Evolutionary conservation across 2,329 filamentous ascomycete genomes (phyloP).

Genomic region (Mariannaea elegans): DNA sequence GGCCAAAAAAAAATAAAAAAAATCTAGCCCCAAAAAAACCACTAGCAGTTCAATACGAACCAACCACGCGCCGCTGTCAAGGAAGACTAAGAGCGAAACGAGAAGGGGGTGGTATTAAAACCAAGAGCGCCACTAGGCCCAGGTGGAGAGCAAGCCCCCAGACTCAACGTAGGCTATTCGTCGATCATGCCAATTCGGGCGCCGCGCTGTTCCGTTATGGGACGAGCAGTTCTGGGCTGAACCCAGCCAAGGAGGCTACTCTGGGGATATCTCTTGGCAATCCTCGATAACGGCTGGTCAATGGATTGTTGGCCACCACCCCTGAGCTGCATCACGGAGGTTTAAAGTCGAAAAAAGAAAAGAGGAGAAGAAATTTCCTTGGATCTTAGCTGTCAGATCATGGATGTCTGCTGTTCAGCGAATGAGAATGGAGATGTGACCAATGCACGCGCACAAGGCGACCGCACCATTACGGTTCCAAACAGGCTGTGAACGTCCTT

Average conservation of each 20-base stretch:
- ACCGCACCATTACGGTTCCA: slow-evolving; percentile 16
- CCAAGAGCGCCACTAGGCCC: background rate
- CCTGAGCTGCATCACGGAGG: slow-evolving; percentile 25
- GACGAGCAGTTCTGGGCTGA: slow-evolving; percentile 26
- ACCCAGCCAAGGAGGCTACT: slow-evolving; percentile 28
- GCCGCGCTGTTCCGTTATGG: slow-evolving; percentile 30
- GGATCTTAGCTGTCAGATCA: slow-evolving; percentile 38
- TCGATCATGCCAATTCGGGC: slow-evolving; percentile 37
- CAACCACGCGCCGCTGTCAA: background rate
- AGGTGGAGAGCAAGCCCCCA: slow-evolving; percentile 1
- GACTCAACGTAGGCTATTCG: slow-evolving; percentile 27
- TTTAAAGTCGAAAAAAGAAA: slow-evolving; percentile 18
- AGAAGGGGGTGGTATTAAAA: slow-evolving; percentile 32
- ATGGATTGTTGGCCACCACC: slow-evolving; percentile 21
- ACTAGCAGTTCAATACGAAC: no score
- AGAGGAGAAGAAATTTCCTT: slow-evolving; percentile 21
- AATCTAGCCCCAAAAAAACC: background rate
- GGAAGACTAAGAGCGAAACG: background rate
- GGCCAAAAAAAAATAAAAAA: slow-evolving; percentile 17
- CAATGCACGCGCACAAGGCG: background rate
- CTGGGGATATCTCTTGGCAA: slow-evolving; percentile 43
- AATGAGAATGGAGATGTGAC: slow-evolving; percentile 24
- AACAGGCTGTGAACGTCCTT: slow-evolving; percentile 16
- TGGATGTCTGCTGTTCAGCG: slow-evolving; percentile 16
- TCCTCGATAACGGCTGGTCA: slow-evolving; percentile 27